phyloP scores from a whole-genome alignment of 192 early-diverging fungal species.

The Funneliformis mosseae region DNA sequence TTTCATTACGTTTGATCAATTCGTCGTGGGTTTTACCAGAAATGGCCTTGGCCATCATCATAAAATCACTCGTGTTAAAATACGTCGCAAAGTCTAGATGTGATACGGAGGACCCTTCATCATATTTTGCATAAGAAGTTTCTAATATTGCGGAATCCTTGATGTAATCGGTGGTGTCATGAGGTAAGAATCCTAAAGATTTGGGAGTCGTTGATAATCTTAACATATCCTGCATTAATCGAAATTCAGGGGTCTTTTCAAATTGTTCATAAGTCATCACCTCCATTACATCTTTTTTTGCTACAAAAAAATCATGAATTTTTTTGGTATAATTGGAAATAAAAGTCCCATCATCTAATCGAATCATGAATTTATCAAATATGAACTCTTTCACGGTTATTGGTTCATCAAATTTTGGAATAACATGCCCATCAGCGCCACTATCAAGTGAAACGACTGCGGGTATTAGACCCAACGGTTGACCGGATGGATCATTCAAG shows the following conservation, averaged over 20 bases:
- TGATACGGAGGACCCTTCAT: not conserved
- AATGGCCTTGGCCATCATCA: not conserved
- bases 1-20: not conserved
- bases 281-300: not conserved
- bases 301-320: not conserved
- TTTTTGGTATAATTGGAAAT: not conserved
- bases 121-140: not conserved
- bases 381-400: not conserved
- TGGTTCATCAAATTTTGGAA: not conserved
- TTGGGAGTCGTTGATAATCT: not conserved
- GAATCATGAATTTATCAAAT: conserved; percentile 11
- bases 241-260: not conserved
- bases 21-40: not conserved
- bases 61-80: not conserved
- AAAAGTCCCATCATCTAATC: not conserved
- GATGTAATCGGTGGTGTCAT: not conserved
- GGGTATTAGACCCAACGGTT: not conserved
- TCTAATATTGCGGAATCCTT: not conserved
- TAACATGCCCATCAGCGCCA: not conserved
- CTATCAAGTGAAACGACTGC: not conserved
- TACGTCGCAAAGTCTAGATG: conserved; percentile 4
- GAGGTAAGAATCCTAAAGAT: not conserved
- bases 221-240: not conserved
- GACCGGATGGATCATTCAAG: not conserved
- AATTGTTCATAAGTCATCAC: not conserved